Evolutionary conservation across 176 grass and related monocot species (phyloP), one percentile per base, ranked within the genome.

Genomic region (Eremochloa ophiuroides): DNA sequence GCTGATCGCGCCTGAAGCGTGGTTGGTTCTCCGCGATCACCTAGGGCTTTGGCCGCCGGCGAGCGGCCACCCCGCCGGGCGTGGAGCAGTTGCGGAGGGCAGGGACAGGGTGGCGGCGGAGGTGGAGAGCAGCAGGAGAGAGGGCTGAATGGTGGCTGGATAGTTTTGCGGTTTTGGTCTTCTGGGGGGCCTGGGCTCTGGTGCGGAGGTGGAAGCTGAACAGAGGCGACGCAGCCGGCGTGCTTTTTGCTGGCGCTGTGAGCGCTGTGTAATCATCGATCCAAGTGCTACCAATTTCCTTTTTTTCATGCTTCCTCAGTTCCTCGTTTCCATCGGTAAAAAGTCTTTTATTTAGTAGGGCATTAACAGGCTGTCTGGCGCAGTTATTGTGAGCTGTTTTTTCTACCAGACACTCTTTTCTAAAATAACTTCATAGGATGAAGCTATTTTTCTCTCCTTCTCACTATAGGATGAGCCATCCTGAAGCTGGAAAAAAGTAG

Each of bases 11-110:
- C 15, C 65, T 11, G 33, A n/a, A 48, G 65, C 66, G 73, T 33
- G 59, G 67, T 62, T 59, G 59, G 77, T 18, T 77, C 62, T 58
- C 42, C 28, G 62, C 82, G 82, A 80, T 80, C 82, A 77, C 76
- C 71, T 58, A 80, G 67, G 69, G 80, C n/a, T 64, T 73, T 56
- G 34, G 75, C 72, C 64, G 78, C 87, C 71, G 73, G 68, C 60
- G 65, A 85, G 67, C 53, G 67, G 66, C 41, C 76, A 17, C 62
- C 62, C 46, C 26, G 46, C 73, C 39, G 48, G 66, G 65, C 37
- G 70, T 48, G 50, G 74, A 80, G 59, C 37, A 47, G 74, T 66
- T 63, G 5, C 55, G 53, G 40, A 74, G 56, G 72, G 73, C 47
- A 77, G 47, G 38, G 76, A 74, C 66, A 74, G 37, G 78, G 85